Evolutionary conservation across 2,329 filamentous ascomycete genomes (phyloP), one percentile per base, ranked within the genome.

Genomic region (Paramyrothecium sp.): DNA sequence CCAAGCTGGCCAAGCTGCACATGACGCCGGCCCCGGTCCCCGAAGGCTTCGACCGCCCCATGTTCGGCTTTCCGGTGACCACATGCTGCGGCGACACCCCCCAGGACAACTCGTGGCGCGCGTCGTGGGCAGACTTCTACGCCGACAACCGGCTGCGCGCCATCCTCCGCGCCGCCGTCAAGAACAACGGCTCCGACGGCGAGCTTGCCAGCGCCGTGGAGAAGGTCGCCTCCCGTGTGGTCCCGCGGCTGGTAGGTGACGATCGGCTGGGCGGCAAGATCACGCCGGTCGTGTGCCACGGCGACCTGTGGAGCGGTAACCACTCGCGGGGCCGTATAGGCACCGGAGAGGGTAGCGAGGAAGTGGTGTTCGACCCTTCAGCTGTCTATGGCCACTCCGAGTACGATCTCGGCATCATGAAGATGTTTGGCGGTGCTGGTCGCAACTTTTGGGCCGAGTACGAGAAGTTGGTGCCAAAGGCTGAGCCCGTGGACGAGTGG

Each of bases 301-400:
- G 94, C 1, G 93, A 97, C 75, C 73, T 97, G n/a, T 97, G 94
- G 94, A 90, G 87, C 62, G 94, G 94, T 0, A 97, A 97, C 71
- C 86, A 89, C 53, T 85, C 86, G 12, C 73, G 78, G 3, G 92
- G 89, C 0, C 78, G 78, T 47, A 88, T 96, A 54, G 79, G 79
- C 0, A 80, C 78, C 2, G 65, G 69, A 33, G 79, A 80, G 0
- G 80, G 77, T 1, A 74, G 80, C 0, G 90, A 93, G 63, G 88
- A 92, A 62, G 85, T 97, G 1, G 85, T 96, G 1, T 97, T 87
- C 68, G 94, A 97, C 69, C 87, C 92, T 0, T 89, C 89, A 2
- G 83, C 86, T 47, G 90, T 89, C 61, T 97, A 96, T 68, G 91
- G 89, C 2, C 93, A 97, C 70, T 89, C 83, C 2, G 94, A 98